Conservation (phyloP, 2,329 filamentous ascomycete genomes). For the Xylaria hypoxylon region DNA sequence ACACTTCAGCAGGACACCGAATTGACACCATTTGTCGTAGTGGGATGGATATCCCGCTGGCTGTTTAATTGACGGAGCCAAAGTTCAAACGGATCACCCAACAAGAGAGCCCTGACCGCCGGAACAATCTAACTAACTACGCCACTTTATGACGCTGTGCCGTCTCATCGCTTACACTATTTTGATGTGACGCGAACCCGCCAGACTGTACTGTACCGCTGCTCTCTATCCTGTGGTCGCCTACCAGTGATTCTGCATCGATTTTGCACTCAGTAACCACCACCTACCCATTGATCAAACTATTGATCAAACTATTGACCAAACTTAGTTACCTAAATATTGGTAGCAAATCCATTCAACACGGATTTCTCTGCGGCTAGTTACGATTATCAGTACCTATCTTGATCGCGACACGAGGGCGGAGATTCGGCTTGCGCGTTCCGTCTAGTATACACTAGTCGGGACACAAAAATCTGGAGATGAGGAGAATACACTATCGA, state of each 20-base stretch:
- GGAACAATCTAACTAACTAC: constrained; percentile 4
- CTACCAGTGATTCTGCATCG: not conserved
- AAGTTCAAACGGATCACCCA: not conserved
- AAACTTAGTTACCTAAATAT: too few relatives aligned
- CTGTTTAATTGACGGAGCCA: not conserved
- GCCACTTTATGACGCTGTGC: constrained; percentile 11
- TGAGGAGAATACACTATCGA: too few relatives aligned
- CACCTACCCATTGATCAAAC: not conserved
- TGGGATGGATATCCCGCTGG: not conserved
- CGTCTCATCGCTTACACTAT: not conserved
- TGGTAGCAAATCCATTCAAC: too few relatives aligned
- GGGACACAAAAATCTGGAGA: too few relatives aligned
- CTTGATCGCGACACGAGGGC: too few relatives aligned
- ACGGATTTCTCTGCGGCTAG: too few relatives aligned
- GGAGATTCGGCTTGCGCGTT: too few relatives aligned
- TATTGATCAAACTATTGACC: not conserved
- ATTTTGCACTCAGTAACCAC: not conserved
- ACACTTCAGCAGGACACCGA: not conserved
- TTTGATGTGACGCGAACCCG: constrained; percentile 3
- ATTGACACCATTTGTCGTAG: not conserved
- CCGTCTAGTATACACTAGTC: too few relatives aligned
- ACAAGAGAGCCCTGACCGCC: not conserved
- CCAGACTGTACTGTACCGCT: not conserved
- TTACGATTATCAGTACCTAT: too few relatives aligned
- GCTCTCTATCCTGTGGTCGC: not conserved